Base-by-base conservation (phyloP, 2,329 filamentous ascomycete species). In the Claviceps sorghi region DNA sequence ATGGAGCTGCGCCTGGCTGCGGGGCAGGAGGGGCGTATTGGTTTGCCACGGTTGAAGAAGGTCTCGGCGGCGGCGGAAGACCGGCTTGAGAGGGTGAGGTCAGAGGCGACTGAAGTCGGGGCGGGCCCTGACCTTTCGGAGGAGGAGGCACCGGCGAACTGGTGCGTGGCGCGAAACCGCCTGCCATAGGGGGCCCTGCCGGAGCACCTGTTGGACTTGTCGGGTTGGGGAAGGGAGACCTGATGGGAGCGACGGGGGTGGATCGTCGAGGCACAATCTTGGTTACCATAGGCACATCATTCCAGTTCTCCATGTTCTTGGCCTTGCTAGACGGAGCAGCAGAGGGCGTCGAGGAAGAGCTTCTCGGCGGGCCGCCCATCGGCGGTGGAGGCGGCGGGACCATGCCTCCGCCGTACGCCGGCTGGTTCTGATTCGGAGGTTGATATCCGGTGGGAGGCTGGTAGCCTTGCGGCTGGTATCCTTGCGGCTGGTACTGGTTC, bases 261-360 rank as follows among this genome's bases (percentile, higher is more conserved):
- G 76, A 76, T 63, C 84, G 80, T 58, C 90, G 82, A 15, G 79
- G 77, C n/a, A 84, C 76, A 52, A 78, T 72, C 71, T 91, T 88
- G 46, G 80, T 76, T 46, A 97, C 86, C 61, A 95, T 78, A 1
- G 93, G 93, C 50, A 94, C 84, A 67, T 98, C 93, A 60, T 98
- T 98, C 93, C 93, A 98, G 60, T 86, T 85, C 30, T 83, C 80
- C 57, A 83, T 83, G 57, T 85, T 84, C 62, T 82, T 83, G 53
- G 79, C 73, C 62, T 80, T 82, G 10, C 86, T 80, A 19, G 87
- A 80, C 22, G 88, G 83, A 42, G 80, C 75, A 26, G 76, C 76
- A 13, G 86, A 84, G n/a, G 83, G 78, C 38, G 80, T 82, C 21
- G 51, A 38, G 29, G 79, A 75, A 55, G 79, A 81, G 56, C 84